These are phyloP conservation scores for Chloridella minuta DNA, from an alignment of 352 stramenopile genomes.

Conservation along the genomic window DNA sequence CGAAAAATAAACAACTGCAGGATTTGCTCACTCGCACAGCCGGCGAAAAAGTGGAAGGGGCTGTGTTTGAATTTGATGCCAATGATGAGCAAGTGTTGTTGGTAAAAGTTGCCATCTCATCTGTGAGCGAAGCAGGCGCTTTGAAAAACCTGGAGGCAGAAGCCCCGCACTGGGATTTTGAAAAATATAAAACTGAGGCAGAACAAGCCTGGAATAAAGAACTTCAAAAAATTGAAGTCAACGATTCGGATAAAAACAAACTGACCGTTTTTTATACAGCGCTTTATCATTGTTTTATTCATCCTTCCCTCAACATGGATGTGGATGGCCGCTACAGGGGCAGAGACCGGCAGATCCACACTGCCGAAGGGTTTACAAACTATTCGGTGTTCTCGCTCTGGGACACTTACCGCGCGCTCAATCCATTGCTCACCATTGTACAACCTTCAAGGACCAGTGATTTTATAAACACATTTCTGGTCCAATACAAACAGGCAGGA, in stretches of 20 bases:
- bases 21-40: too few relatives aligned
- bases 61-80: too few relatives aligned
- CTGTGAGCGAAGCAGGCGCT: background rate
- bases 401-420: conserved; percentile 11
- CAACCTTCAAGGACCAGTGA: background rate
- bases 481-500: background rate
- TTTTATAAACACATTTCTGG: background rate
- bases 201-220: background rate
- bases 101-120: background rate
- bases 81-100: too few relatives aligned
- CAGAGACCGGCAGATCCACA: background rate
- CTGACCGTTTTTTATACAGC: conserved; percentile 13
- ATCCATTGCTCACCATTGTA: conserved; percentile 8
- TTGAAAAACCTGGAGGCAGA: background rate
- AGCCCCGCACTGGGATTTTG: too few relatives aligned
- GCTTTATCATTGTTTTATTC: background rate
- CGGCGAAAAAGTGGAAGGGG: too few relatives aligned
- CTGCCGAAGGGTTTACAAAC: background rate
- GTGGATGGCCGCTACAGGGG: conserved; percentile 6
- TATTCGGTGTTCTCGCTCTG: background rate
- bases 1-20: too few relatives aligned
- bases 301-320: background rate
- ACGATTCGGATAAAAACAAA: background rate
- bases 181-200: background rate
- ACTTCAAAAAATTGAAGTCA: background rate